phyloP scores from a whole-genome alignment of 1,139 yeast species.

The Arxiozyma telluris region DNA sequence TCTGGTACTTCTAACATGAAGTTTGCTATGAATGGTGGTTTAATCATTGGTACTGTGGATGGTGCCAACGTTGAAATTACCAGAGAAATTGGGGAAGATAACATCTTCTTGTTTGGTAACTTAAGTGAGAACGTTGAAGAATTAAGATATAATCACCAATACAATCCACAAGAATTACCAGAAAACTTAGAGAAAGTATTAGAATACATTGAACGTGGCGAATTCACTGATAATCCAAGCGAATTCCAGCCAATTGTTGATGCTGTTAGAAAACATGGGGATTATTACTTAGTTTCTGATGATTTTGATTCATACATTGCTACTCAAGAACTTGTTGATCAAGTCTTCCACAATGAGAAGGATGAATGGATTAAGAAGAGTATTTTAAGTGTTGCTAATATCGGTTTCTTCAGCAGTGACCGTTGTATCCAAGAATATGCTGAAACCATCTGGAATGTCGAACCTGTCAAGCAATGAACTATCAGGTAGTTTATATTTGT shows the following conservation, averaged over 20 bases:
- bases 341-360: conserved; percentile 56
- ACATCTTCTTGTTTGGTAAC: conserved; percentile 85
- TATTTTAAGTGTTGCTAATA: conserved; percentile 75
- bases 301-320: conserved; percentile 82
- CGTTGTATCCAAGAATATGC: conserved; percentile 90
- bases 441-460: conserved; percentile 86
- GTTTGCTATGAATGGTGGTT: conserved; percentile 87
- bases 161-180: conserved; percentile 43
- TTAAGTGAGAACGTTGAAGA: conserved; percentile 85
- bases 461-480: conserved; percentile 41
- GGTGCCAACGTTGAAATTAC: conserved; percentile 96
- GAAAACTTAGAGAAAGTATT: conserved; percentile 54
- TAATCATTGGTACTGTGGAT: conserved; percentile 90
- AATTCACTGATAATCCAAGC: conserved; percentile 55
- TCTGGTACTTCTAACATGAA: conserved; percentile 96
- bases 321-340: conserved; percentile 69
- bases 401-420: conserved; percentile 90
- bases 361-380: conserved; percentile 69
- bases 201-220: conserved; percentile 56
- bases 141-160: conserved; percentile 65
- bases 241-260: conserved; percentile 65
- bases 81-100: conserved; percentile 86
- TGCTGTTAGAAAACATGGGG: conserved; percentile 64
- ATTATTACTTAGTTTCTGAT: conserved; percentile 77
- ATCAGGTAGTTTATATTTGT: neutral